These are phyloP conservation scores for Diaporthe aspalathi DNA, from an alignment of 2,329 filamentous ascomycete genomes.

Conservation along the genomic window DNA sequence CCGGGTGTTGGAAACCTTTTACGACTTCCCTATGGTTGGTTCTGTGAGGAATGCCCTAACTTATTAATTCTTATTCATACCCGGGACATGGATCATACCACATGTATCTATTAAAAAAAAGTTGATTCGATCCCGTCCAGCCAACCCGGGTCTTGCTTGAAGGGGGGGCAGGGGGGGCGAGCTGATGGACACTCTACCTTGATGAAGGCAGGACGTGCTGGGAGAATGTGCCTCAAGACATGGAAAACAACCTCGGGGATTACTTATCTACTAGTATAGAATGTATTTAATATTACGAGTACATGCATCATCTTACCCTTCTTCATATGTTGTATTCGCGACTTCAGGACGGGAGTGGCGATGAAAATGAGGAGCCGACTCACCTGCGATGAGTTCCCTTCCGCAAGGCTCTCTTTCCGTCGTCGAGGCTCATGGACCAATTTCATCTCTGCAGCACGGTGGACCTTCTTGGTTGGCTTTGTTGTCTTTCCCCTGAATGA, in stretches of 20 bases:
- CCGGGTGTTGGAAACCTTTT: not conserved
- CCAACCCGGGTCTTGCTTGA: not conserved
- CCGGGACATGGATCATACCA: not conserved
- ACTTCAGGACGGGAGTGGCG: too few relatives aligned
- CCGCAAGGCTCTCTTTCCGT: too few relatives aligned
- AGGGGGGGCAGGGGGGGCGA: too few relatives aligned
- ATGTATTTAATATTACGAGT: not conserved
- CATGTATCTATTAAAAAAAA: not conserved
- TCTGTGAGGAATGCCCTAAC: not conserved
- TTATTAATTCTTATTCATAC: not conserved
- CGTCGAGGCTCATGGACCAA: too few relatives aligned
- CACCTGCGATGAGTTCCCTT: too few relatives aligned
- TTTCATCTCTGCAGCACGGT: too few relatives aligned
- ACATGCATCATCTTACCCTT: not conserved
- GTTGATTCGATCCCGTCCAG: not conserved
- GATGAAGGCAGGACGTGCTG: not conserved
- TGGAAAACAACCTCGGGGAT: not conserved
- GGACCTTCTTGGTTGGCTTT: too few relatives aligned
- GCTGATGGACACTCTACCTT: not conserved
- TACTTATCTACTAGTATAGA: not conserved
- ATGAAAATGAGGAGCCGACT: too few relatives aligned
- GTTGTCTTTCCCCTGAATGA: too few relatives aligned
- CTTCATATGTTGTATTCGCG: not conserved
- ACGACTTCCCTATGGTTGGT: not conserved
- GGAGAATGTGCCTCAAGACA: not conserved